phyloP scores from a whole-genome alignment of 2,329 filamentous ascomycete species.

The Aspergillus puulaauensis region DNA sequence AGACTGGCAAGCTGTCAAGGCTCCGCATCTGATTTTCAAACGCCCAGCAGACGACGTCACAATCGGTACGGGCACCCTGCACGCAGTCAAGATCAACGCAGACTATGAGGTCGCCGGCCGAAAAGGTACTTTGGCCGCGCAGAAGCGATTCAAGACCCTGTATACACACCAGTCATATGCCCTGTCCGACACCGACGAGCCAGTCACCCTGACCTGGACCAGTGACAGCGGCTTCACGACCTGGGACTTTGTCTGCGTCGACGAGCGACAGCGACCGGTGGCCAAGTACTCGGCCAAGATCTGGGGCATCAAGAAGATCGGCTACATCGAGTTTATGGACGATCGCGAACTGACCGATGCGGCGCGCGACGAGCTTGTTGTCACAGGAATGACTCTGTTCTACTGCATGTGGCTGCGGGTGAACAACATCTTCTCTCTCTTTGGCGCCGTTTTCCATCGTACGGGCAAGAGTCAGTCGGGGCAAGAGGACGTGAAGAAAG shows the following conservation, averaged over 20 bases:
- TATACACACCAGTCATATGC: constrained; percentile 30
- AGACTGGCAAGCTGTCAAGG: constrained; percentile 15
- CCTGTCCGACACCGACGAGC: constrained; percentile 19
- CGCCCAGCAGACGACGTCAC: not conserved
- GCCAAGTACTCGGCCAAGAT: constrained; percentile 26
- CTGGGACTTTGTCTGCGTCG: constrained; percentile 33
- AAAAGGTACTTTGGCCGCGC: constrained; percentile 23
- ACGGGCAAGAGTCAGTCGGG: not conserved
- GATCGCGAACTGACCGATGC: constrained; percentile 11
- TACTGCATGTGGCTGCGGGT: constrained; percentile 26
- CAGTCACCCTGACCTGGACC: constrained; percentile 29
- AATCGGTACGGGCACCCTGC: constrained; percentile 24
- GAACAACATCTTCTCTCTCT: constrained; percentile 23
- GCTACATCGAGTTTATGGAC: constrained; percentile 28
- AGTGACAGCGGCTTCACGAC: constrained; percentile 24
- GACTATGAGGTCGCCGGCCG: constrained; percentile 26
- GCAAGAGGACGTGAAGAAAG: not conserved
- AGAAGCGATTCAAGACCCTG: constrained; percentile 25
- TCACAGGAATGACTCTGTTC: constrained; percentile 28
- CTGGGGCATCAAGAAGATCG: constrained; percentile 27
- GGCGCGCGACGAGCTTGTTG: constrained; percentile 30
- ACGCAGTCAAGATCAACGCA: constrained; percentile 26
- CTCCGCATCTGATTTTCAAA: constrained; percentile 22
- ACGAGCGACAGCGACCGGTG: constrained; percentile 28
- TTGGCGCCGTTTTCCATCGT: constrained; percentile 19